These are phyloP conservation scores for Apiospora marii DNA, from an alignment of 2,329 filamentous ascomycete species.

Conservation along the genomic window DNA sequence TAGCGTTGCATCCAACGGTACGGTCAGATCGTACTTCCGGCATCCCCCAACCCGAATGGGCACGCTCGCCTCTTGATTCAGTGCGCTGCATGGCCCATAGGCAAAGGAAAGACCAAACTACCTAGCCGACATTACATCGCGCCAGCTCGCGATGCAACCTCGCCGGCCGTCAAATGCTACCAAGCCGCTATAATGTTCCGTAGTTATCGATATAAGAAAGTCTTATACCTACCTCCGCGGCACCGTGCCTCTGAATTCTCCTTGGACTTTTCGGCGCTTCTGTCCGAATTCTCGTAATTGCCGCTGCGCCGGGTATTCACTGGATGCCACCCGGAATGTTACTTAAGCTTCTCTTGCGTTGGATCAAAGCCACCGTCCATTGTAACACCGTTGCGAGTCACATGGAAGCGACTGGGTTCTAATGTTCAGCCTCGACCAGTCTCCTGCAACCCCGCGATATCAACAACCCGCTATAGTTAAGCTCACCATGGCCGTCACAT, in stretches of 20 bases:
- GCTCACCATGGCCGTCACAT: not conserved
- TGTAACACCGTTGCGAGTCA: not conserved
- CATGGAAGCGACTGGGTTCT: not conserved
- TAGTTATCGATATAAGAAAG: not conserved
- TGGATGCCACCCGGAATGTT: not conserved
- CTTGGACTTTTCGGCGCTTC: not conserved
- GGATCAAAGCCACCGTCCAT: not conserved
- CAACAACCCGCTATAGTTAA: slow-evolving; percentile 1
- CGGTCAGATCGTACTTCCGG: slow-evolving; percentile 7
- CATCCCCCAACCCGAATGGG: slow-evolving; percentile 15
- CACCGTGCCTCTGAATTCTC: not conserved
- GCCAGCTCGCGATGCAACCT: slow-evolving; percentile 11
- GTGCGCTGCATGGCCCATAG: not conserved
- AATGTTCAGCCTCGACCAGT: not conserved
- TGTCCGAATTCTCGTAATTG: not conserved
- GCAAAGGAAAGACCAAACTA: not conserved
- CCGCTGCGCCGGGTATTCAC: not conserved
- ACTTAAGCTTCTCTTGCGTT: not conserved
- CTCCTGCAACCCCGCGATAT: not conserved
- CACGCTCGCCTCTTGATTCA: slow-evolving; percentile 17
- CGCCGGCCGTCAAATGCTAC: not conserved
- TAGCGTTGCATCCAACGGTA: slow-evolving; percentile 10
- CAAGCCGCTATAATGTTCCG: not conserved
- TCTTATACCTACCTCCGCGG: not conserved
- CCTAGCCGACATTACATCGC: slow-evolving; percentile 13